Conservation (phyloP, 345 rosid species). For the Euclidium syriacum region DNA sequence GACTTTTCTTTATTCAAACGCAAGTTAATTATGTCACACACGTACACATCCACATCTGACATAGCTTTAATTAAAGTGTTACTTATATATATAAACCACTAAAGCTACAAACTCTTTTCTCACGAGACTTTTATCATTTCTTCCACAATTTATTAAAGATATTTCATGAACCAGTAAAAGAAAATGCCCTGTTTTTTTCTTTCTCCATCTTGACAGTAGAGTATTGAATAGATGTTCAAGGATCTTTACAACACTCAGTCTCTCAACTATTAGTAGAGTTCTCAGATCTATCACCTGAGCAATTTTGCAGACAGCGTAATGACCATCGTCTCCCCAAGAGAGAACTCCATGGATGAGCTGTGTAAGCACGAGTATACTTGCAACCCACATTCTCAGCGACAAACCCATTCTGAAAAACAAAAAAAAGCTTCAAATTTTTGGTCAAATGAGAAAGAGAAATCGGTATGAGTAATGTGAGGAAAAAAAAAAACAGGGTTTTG, state of each 20-base stretch:
- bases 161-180: not conserved
- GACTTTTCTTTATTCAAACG: no score
- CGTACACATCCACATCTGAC: no score
- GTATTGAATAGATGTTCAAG: not conserved
- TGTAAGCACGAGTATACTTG: slow-evolving; percentile 40
- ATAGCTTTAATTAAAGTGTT: no score
- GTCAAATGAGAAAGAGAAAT: no score
- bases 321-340: slow-evolving; percentile 88
- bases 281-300: slow-evolving; percentile 57
- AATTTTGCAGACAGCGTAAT: slow-evolving; percentile 66
- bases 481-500: no score
- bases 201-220: not conserved
- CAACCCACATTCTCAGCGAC: slow-evolving; percentile 33
- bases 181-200: no score
- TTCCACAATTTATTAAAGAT: no score
- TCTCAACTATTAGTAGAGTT: not conserved
- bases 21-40: no score
- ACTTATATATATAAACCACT: no score
- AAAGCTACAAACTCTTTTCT: no score
- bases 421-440: not conserved
- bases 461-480: no score
- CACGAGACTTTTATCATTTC: no score
- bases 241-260: not conserved
- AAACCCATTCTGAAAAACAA: slow-evolving; percentile 24
- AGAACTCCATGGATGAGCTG: slow-evolving; percentile 50